Base-by-base conservation (phyloP, 331 rosid species). In the Erythrophleum ivorense region DNA sequence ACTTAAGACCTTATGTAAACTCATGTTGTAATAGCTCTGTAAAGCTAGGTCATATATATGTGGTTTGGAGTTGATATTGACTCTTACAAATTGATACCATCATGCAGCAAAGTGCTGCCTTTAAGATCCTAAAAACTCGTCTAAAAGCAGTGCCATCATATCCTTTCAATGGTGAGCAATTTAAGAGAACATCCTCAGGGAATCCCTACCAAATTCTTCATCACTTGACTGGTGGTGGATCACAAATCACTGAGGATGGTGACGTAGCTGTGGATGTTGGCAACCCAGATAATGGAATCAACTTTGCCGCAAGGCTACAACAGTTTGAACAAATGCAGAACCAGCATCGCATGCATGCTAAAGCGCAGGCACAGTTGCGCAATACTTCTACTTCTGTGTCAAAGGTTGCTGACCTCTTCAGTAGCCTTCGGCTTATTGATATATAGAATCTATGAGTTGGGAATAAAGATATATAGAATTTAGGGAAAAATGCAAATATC, bases 91-190 rank as follows among this genome's bases (percentile, higher is more conserved):
- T 63, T 79, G 50, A 15, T 80, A 65, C 45, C 43, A 53, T 63
- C 29, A 76, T 83, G 88, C 97, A 97, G 99, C 99, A 97, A 97
- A 97, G 98, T 88, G 92, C 92, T 4, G 99, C 99, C 60, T 97
- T 97, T 82, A 92, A 94, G 92, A 89, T 97, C 76, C 90, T 97
- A 40, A 84, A 90, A 80, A 97, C 97, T 6, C 98, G 98, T 64
- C 86, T 97, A 74, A 91, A 97, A 88, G 92, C 95, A 2, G 91
- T 97, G 77, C 98, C 98, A 2, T 85, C 91, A 0, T 90, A 88
- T 85, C 85, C 97, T 45, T 92, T 94, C 75, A 86, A 88, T 34
- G 80, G 92, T 7, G 97, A 94, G 77, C 97, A 87, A 74, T 67
- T 87, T 34, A 84, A 86, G 81, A 84, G 52, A 73, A 82, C 89